These are phyloP conservation scores for Coccomyxa sp. DNA, from an alignment of 139 green algal species.

Conservation along the genomic window DNA sequence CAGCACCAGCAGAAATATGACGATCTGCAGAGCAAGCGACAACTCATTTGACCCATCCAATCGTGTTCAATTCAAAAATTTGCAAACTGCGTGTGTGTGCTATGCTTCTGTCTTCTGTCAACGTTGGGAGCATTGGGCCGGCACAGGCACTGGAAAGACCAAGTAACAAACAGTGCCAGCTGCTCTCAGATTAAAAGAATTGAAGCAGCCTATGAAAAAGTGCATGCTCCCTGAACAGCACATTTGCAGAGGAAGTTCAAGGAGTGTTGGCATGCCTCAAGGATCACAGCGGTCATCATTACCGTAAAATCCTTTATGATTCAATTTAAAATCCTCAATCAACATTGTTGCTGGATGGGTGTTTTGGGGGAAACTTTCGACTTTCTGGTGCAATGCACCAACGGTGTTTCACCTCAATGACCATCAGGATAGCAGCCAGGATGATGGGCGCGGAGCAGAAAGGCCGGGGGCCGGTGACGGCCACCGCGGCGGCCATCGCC, in stretches of 20 bases:
- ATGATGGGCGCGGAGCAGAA: not conserved
- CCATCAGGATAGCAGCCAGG: not conserved
- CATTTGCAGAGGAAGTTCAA: not conserved
- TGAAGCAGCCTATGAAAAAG: too few relatives aligned
- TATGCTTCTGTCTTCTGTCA: not conserved
- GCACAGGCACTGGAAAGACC: too few relatives aligned
- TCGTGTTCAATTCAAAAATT: not conserved
- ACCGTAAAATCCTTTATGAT: not conserved
- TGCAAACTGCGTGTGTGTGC: not conserved
- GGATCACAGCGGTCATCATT: not conserved
- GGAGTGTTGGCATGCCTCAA: not conserved
- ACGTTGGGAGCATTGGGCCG: too few relatives aligned
- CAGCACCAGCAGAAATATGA: not conserved
- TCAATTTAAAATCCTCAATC: not conserved
- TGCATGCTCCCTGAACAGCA: too few relatives aligned
- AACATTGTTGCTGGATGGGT: too few relatives aligned
- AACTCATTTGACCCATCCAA: not conserved
- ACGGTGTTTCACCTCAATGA: not conserved
- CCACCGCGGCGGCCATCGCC: not conserved
- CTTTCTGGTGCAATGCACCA: too few relatives aligned
- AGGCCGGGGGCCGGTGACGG: not conserved
- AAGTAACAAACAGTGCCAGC: too few relatives aligned
- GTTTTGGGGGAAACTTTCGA: too few relatives aligned
- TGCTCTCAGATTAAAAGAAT: too few relatives aligned
- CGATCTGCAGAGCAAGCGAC: not conserved